phyloP scores from a whole-genome alignment of 108 stramenopile genomes.

The Nannochloropsis oceanica region DNA sequence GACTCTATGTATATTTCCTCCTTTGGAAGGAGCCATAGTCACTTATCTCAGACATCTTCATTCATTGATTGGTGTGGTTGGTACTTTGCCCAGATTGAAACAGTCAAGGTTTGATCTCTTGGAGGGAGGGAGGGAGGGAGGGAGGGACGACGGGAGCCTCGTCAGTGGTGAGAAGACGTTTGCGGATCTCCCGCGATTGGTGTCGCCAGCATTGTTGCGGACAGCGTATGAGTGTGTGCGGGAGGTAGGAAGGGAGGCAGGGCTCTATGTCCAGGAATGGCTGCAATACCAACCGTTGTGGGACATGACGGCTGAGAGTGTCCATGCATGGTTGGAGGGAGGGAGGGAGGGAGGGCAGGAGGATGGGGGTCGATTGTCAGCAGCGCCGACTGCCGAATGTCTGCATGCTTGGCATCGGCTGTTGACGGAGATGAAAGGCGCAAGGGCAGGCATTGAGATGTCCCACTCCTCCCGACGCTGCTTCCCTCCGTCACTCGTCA shows the following conservation, averaged over 20 bases:
- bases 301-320: slow-evolving; percentile 60
- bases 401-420: slow-evolving; percentile 69
- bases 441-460: slow-evolving; percentile 66
- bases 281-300: slow-evolving; percentile 84
- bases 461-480: slow-evolving; percentile 4
- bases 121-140: background rate
- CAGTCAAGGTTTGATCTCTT: background rate
- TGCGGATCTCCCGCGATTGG: slow-evolving; percentile 2
- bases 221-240: slow-evolving; percentile 56
- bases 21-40: background rate
- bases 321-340: background rate
- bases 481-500: slow-evolving; percentile 51
- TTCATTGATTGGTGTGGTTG: background rate
- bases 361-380: background rate
- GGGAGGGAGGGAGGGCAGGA: background rate
- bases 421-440: slow-evolving; percentile 60
- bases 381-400: slow-evolving; percentile 33
- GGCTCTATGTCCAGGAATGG: slow-evolving; percentile 66
- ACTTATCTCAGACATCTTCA: background rate
- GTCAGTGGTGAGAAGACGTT: background rate
- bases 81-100: background rate
- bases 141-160: background rate
- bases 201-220: slow-evolving; percentile 33
- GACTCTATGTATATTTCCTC: background rate
- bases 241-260: slow-evolving; percentile 47